phyloP scores from a whole-genome alignment of 257 asterid species.

The Nicotiana knightiana region DNA sequence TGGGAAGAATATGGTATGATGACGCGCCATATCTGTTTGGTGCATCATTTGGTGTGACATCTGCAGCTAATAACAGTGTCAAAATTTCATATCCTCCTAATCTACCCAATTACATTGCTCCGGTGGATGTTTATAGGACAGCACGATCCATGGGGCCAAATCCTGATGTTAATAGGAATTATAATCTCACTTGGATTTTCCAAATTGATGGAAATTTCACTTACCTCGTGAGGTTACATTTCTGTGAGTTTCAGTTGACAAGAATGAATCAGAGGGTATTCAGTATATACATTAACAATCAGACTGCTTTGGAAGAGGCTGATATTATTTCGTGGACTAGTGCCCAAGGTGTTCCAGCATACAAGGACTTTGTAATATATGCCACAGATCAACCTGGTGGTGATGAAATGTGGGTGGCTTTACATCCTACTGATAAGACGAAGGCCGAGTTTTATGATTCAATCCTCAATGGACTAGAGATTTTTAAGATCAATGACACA shows the following conservation, averaged over 20 bases:
- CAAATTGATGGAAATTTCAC: conserved; percentile 51
- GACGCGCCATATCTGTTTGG: conserved; percentile 61
- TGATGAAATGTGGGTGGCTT: conserved; percentile 41
- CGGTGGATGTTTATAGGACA: conserved; percentile 42
- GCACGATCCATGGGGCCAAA: conserved; percentile 60
- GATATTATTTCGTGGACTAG: conserved; percentile 52
- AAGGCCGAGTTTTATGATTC: conserved; percentile 51
- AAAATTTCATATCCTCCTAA: conserved; percentile 29
- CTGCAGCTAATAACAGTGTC: conserved; percentile 29
- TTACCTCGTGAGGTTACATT: conserved; percentile 71
- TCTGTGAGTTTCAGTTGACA: conserved; percentile 48
- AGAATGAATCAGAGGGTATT: conserved; percentile 64
- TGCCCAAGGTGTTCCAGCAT: conserved; percentile 39
- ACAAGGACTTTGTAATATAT: conserved; percentile 46
- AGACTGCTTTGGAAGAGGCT: conserved; percentile 43
- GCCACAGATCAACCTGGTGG: conserved; percentile 23
- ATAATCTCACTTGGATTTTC: conserved; percentile 69
- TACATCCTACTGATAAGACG: conserved; percentile 40
- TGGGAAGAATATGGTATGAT: conserved; percentile 59
- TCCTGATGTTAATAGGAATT: conserved; percentile 38
- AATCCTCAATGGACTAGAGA: conserved; percentile 65
- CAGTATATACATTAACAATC: conserved; percentile 40
- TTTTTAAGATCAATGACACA: conserved; percentile 57
- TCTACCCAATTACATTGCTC: conserved; percentile 35
- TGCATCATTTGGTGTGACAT: conserved; percentile 45